These are phyloP conservation scores for Ailanthus altissimus DNA, from an alignment of 345 rosid genomes.

Conservation along the genomic window DNA sequence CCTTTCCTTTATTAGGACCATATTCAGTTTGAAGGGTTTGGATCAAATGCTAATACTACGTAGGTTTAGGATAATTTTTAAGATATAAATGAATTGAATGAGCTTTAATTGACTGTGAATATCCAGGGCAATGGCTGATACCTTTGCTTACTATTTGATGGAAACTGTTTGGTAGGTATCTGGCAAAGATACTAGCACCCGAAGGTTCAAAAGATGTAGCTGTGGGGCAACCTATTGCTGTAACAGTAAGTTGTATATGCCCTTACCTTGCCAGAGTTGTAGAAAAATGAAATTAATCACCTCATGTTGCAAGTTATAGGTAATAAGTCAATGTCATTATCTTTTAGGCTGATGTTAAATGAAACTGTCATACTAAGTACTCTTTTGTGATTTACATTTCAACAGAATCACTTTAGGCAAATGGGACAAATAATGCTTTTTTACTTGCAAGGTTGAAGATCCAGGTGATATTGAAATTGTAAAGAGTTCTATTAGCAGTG, in stretches of 20 bases:
- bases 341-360: neutral
- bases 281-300: neutral
- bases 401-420: slow-evolving; percentile 17
- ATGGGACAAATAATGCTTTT: slow-evolving; percentile 24
- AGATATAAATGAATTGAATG: slow-evolving; percentile 1
- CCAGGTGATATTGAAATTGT: slow-evolving; percentile 64
- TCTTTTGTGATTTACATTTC: neutral
- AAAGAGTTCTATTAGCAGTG: slow-evolving; percentile 52
- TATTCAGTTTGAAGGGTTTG: neutral
- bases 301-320: neutral
- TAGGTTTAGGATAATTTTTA: neutral
- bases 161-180: slow-evolving; percentile 44
- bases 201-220: slow-evolving; percentile 73
- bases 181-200: slow-evolving; percentile 70
- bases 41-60: neutral
- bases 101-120: neutral
- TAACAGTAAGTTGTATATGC: slow-evolving; percentile 48
- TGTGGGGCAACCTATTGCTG: slow-evolving; percentile 66
- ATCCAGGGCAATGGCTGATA: neutral
- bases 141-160: slow-evolving; percentile 15
- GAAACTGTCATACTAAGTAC: neutral
- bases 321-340: neutral
- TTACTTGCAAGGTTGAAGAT: slow-evolving; percentile 81
- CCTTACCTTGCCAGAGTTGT: neutral
- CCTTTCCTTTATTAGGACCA: neutral